Base-by-base conservation (phyloP, 192 early-diverging fungal species). In the Coemansia sp. region DNA sequence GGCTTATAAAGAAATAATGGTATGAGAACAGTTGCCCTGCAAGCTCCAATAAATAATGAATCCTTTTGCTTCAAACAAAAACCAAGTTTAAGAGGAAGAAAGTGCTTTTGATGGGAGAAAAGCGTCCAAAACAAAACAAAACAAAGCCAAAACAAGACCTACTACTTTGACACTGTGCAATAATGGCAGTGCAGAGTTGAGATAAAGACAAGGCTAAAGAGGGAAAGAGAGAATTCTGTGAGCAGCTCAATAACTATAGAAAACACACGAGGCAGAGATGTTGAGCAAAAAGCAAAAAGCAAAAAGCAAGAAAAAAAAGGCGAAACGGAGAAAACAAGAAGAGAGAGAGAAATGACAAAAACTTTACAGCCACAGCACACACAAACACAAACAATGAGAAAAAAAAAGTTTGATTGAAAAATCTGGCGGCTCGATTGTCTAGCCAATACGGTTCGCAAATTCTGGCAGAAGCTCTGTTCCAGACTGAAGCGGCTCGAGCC, bases 291-390 rank as follows among this genome's bases (percentile, higher is more conserved):
- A 25, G 16, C 54, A 56, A 56, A 2, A 19, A n/a, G 19, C 10
- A 46, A 46, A n/a, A n/a, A n/a, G n/a, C n/a, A n/a, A n/a, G n/a
- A 20, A 46, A 62, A 25, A 46, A 48, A 20, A 62, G 32, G 38
- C 5, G 19, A 59, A 62, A 32, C 17, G 7, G 20, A 54, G 12
- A 20, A 19, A 20, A 20, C 8, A 22, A 54, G 25, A 25, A 20
- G 51, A 20, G 6, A 25, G 51, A 54, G 25, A 54, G n/a, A 19
- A 14, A 54, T 25, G 1, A 13, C 43, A 25, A 7, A 8, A 7
- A 0, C 25, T 54, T 25, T 25, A 8, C 43, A 45, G 43, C 4
- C 43, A 45, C 25, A 62, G 3, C 10, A 3, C 12, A n/a, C 46
- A 2, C 46, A 12, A 44, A 44, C n/a, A 41, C 22, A 22, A 43